Evolutionary conservation across 139 green algal species (phyloP).

Genomic region (Auxenochlorella pyrenoidosa): DNA sequence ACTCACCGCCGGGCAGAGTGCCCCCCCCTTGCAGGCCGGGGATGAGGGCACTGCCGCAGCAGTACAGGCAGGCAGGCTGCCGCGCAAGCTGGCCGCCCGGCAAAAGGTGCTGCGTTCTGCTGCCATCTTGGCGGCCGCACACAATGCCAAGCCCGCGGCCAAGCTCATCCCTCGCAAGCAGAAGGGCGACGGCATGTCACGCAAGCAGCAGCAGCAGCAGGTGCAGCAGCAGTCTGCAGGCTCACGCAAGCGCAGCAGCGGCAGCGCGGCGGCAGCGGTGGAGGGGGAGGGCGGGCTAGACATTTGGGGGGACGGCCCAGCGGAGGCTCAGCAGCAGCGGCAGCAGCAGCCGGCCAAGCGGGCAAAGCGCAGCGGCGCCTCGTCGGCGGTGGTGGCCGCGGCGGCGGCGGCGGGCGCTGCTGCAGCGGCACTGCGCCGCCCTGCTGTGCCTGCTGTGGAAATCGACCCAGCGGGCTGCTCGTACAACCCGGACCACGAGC

Average conservation of each 20-base stretch:
- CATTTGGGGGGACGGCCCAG: not conserved
- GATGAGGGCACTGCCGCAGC: slow-evolving; percentile 18
- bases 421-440: not conserved
- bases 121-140: slow-evolving; percentile 39
- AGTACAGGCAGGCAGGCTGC: not conserved
- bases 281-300: not conserved
- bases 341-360: not conserved
- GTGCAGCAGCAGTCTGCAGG: not conserved
- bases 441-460: not conserved
- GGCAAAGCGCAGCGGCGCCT: not conserved
- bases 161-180: slow-evolving; percentile 9
- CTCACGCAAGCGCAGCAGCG: not conserved
- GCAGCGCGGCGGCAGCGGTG: not conserved
- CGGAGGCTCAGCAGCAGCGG: not conserved
- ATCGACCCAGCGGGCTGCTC: slow-evolving; percentile 73
- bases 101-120: slow-evolving; percentile 35
- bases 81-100: slow-evolving; percentile 29
- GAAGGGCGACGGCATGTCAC: slow-evolving; percentile 2
- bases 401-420: not conserved
- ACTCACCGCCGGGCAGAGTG: not conserved
- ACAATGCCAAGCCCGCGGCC: slow-evolving; percentile 24
- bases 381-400: not conserved
- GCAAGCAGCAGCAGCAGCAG: slow-evolving; percentile 17
- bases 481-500: slow-evolving; percentile 81
- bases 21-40: not conserved